These are phyloP conservation scores for Laetiporus sulphureus DNA, from an alignment of 1,284 basidiomycete species.

Conservation along the genomic window DNA sequence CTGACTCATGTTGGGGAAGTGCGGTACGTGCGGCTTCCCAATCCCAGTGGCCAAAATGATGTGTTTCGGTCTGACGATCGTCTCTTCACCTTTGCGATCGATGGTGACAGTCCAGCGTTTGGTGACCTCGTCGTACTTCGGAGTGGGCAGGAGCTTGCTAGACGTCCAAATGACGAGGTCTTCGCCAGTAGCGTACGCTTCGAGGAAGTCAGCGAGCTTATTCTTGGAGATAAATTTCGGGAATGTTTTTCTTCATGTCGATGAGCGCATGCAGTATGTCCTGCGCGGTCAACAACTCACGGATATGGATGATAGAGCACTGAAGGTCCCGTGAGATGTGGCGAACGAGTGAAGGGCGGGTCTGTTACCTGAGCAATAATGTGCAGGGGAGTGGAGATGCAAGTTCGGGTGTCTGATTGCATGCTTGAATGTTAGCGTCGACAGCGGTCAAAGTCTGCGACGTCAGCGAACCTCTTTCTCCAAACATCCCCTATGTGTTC, in stretches of 20 bases:
- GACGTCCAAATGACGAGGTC: conserved; percentile 34
- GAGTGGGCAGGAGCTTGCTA: conserved; percentile 16
- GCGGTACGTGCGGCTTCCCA: conserved; percentile 26
- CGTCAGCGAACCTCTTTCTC: too few relatives aligned
- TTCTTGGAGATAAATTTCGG: conserved; percentile 1
- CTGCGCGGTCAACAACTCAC: neutral
- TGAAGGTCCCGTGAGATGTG: neutral
- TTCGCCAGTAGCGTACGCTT: conserved; percentile 31
- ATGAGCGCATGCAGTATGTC: neutral
- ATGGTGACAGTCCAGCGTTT: conserved; percentile 29
- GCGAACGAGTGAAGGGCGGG: neutral
- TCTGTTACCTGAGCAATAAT: neutral
- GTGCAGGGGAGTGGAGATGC: conserved; percentile 8
- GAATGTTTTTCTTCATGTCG: neutral
- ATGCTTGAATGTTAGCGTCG: too few relatives aligned
- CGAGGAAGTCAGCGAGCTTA: conserved; percentile 35
- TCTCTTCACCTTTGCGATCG: conserved; percentile 10
- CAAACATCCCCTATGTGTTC: too few relatives aligned
- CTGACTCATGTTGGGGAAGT: conserved; percentile 20
- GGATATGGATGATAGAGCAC: conserved; percentile 3
- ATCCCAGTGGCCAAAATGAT: conserved; percentile 30
- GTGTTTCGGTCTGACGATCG: conserved; percentile 4
- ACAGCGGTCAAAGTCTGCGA: too few relatives aligned
- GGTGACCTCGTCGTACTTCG: conserved; percentile 24
- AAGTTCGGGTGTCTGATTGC: conserved; percentile 30